Conservation (phyloP, 495 filamentous ascomycete species). For the Xylaria castorea region DNA sequence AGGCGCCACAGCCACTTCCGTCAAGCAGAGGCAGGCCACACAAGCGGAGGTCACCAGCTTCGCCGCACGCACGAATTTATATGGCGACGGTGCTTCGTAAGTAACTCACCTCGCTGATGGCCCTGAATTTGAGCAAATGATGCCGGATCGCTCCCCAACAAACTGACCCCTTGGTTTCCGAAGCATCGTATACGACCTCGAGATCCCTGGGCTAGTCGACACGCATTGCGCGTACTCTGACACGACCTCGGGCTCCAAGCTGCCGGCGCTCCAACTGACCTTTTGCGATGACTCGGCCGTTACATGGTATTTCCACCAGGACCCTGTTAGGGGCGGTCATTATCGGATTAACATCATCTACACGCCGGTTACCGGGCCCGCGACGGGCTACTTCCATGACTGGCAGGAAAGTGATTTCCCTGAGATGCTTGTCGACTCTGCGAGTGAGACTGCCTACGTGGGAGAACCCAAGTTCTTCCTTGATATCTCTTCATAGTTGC, state of each 20-base stretch:
- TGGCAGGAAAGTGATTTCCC: slow-evolving; percentile 37
- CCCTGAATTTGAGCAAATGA: background rate
- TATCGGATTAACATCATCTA: slow-evolving; percentile 37
- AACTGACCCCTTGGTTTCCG: slow-evolving; percentile 8
- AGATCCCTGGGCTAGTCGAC: slow-evolving; percentile 18
- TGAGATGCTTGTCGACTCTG: slow-evolving; percentile 26
- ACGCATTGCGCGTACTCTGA: slow-evolving; percentile 36
- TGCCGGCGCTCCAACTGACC: slow-evolving; percentile 28
- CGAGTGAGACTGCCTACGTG: slow-evolving; percentile 30
- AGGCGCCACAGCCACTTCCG: slow-evolving; percentile 33
- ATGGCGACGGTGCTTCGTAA: slow-evolving; percentile 36
- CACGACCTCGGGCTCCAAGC: slow-evolving; percentile 25
- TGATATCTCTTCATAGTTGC: background rate
- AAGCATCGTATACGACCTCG: slow-evolving; percentile 38
- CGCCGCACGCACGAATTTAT: slow-evolving; percentile 29
- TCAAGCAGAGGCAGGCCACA: slow-evolving; percentile 27
- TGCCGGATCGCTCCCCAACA: background rate
- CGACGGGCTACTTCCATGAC: slow-evolving; percentile 34
- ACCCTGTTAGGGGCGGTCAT: slow-evolving; percentile 34
- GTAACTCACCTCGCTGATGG: background rate
- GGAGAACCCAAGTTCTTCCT: slow-evolving; percentile 34
- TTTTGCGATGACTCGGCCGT: slow-evolving; percentile 34
- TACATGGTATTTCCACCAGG: slow-evolving; percentile 38
- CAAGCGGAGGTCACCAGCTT: slow-evolving; percentile 33
- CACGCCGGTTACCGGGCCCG: slow-evolving; percentile 22